Conservation (phyloP, 192 early-diverging fungal genomes). For the Gryganskiella cystojenkinii region DNA sequence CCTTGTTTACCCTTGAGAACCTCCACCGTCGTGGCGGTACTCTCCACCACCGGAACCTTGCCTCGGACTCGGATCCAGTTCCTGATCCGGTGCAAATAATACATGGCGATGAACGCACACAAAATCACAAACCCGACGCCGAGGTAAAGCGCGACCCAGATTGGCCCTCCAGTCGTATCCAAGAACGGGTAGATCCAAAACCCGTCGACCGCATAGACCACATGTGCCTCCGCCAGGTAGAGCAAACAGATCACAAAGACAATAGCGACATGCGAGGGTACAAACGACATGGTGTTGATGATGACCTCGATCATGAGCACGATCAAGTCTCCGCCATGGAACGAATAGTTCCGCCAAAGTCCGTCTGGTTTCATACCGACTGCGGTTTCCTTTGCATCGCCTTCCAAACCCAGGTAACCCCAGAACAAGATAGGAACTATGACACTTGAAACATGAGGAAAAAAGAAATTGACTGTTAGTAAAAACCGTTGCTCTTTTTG, state of each 20-base stretch:
- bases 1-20: neutral
- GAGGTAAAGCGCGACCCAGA: conserved; percentile 30
- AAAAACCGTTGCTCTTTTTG: too few relatives aligned
- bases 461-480: too few relatives aligned
- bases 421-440: conserved; percentile 43
- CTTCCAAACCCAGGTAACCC: conserved; percentile 16
- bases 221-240: conserved; percentile 26
- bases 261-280: conserved; percentile 25
- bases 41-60: neutral
- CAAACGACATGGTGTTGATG: conserved; percentile 44
- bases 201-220: conserved; percentile 34
- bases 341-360: conserved; percentile 45
- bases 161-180: conserved; percentile 20
- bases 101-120: conserved; percentile 30
- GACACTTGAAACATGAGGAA: conserved; percentile 8
- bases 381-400: conserved; percentile 28
- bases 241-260: conserved; percentile 26
- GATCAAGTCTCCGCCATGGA: conserved; percentile 47
- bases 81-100: conserved; percentile 16
- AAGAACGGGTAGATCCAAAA: conserved; percentile 50
- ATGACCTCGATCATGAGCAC: conserved; percentile 26
- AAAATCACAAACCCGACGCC: conserved; percentile 31
- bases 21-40: neutral
- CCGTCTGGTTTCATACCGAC: conserved; percentile 1
- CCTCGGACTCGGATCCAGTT: conserved; percentile 7